A percentile compares a stretch with the other conserved stretches of the same genome.
These are phyloP conservation scores for Lyophyllum atratum DNA, from an alignment of 768 basidiomycete species.

Conservation along the genomic window DNA sequence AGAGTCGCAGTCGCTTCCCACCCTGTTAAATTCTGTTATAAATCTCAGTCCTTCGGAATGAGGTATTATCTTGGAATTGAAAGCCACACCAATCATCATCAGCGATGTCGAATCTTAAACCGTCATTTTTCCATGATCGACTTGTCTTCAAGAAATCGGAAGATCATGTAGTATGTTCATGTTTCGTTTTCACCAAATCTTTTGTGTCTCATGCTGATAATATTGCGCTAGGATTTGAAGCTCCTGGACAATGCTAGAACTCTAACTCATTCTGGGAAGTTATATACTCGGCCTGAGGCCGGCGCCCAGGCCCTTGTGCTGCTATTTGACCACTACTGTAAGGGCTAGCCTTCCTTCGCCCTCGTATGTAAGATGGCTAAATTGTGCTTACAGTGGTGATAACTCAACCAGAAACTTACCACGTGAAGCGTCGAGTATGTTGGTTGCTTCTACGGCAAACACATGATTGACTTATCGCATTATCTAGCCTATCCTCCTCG, in stretches of 20 bases:
- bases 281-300: conserved; percentile 43
- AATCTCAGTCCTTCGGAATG: no score
- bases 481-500: conserved; percentile 87
- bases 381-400: conserved; percentile 64
- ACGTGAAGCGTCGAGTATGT: conserved; percentile 76
- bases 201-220: not conserved
- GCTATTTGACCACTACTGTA: conserved; percentile 92
- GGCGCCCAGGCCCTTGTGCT: conserved; percentile 49
- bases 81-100: not conserved
- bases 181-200: not conserved
- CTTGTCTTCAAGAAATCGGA: not conserved
- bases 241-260: not conserved
- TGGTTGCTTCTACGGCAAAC: not conserved
- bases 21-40: no score
- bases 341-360: conserved; percentile 28
- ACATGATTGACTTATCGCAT: not conserved
- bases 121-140: not conserved
- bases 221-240: not conserved
- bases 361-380: conserved; percentile 5
- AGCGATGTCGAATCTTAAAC: not conserved
- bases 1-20: no score
- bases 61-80: not conserved
- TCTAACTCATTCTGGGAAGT: not conserved
- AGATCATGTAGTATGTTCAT: not conserved
- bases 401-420: conserved; percentile 83